Conservation (phyloP, 768 basidiomycete genomes). For the Leccinum fibrillosum region DNA sequence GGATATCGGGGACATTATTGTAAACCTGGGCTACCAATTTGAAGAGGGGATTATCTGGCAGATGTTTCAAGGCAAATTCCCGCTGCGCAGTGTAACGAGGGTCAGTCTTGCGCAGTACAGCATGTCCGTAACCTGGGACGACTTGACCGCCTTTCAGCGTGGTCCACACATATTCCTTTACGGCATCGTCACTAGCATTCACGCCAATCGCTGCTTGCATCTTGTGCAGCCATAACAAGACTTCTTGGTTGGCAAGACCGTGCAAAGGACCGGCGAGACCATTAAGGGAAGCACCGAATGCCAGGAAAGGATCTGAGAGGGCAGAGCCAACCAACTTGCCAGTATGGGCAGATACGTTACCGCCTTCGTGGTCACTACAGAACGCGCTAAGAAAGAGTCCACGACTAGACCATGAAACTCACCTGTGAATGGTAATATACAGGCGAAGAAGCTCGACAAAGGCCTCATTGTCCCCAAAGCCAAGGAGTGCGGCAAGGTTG, state of each 20-base stretch:
- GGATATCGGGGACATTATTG: constrained; percentile 83
- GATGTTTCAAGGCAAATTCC: constrained; percentile 82
- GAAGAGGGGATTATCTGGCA: constrained; percentile 87
- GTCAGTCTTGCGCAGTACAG: constrained; percentile 87
- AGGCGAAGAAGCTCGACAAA: constrained; percentile 95
- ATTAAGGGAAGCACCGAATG: constrained; percentile 89
- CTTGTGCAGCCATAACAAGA: constrained; percentile 89
- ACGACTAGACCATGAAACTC: not conserved
- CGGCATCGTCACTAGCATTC: constrained; percentile 78
- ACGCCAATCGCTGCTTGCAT: constrained; percentile 91
- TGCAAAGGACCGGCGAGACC: constrained; percentile 97
- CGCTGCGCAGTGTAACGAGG: constrained; percentile 90
- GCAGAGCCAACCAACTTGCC: constrained; percentile 93
- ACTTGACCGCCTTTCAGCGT: constrained; percentile 93
- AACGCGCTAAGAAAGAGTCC: not conserved
- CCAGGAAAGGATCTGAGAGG: constrained; percentile 95
- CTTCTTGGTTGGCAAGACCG: constrained; percentile 97
- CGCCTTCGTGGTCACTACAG: constrained; percentile 90
- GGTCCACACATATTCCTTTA: constrained; percentile 93
- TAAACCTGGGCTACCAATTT: constrained; percentile 91
- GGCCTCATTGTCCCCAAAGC: constrained; percentile 80
- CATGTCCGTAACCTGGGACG: constrained; percentile 89
- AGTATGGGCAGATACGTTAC: constrained; percentile 95
- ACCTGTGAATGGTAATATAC: constrained; percentile 97
- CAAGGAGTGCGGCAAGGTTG: constrained; percentile 87